Conservation (phyloP, 164 flowering plant genomes). For the Kalanchoe fedtschenkoi region DNA sequence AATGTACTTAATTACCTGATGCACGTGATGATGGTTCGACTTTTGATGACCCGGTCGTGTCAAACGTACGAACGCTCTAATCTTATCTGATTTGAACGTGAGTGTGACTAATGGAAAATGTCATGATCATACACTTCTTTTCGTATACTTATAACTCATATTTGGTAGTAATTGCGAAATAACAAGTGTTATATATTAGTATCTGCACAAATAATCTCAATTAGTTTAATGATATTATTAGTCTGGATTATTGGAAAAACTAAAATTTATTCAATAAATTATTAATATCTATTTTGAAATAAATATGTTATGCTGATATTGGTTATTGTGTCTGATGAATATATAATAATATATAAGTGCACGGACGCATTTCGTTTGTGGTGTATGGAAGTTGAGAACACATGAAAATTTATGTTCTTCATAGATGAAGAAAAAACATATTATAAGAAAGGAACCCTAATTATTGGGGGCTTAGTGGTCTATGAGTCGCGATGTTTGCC, state of each 20-base stretch:
- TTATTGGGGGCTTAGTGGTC: slow-evolving; percentile 1
- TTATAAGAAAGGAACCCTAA: neutral
- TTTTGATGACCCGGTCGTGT: neutral
- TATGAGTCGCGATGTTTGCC: slow-evolving; percentile 1
- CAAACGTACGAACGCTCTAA: neutral
- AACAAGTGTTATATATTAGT: too few relatives aligned
- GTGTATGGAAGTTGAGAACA: neutral
- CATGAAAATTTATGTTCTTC: neutral
- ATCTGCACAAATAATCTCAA: too few relatives aligned
- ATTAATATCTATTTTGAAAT: neutral
- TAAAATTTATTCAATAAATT: too few relatives aligned
- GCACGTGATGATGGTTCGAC: slow-evolving; percentile 5
- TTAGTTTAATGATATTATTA: too few relatives aligned
- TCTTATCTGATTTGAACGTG: neutral
- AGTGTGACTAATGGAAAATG: too few relatives aligned
- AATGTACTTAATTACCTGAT: neutral
- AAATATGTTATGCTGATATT: too few relatives aligned
- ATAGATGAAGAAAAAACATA: neutral
- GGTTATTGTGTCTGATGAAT: too few relatives aligned
- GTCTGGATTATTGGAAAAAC: too few relatives aligned
- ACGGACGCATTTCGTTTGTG: neutral
- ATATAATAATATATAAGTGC: too few relatives aligned
- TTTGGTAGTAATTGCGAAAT: too few relatives aligned
- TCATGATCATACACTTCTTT: too few relatives aligned
- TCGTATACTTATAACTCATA: too few relatives aligned